Evolutionary conservation across 2,329 filamentous ascomycete genomes (phyloP), one percentile per base, ranked within the genome.

Genomic region (Nemania sp.): DNA sequence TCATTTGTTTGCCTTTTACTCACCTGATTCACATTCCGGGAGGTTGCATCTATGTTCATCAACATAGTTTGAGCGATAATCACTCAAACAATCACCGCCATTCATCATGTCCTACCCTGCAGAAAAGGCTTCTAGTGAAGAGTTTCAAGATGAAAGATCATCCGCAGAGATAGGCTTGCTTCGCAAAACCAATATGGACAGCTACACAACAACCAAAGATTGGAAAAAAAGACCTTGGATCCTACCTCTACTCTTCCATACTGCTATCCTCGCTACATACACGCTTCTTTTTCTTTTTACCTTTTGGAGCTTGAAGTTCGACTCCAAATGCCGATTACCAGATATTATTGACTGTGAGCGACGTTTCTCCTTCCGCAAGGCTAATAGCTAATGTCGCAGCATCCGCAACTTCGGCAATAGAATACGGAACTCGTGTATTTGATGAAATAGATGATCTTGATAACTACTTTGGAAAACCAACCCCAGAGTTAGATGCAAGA

Each of bases 371-470:
- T 15, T 45, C n/a, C 15, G 13, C 5, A n/a, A 20, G 2, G 27
- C 13, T 20, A 5, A 53, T 6, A 32, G 3, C 26, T 32, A 53
- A 32, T 53, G 3, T 18, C 10, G 26, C n/a, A 53, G 51, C 51
- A 32, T 53, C 51, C 26, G 51, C 51, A 53, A 53, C 51, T 29
- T 53, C 51, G 11, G 26, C 51, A 32, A 53, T 53, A 53, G 51
- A 53, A 32, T 53, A 53, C 10, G 51, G 51, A 32, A 53, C 51
- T 29, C 51, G 51, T 53, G 51, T 53, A 13, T 53, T 53, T 20
- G 51, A 53, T n/a, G 51, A 53, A 8, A 53, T 53, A 32, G 51
- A 53, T 20, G 51, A 53, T 26, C 51, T 53, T 7, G 51, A 53
- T 32, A 18, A 53, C 13, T 53, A 53, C 51, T 53, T 53, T 32